Base-by-base conservation (phyloP, 192 early-diverging fungal genomes). In the Linnemannia hyalina region DNA sequence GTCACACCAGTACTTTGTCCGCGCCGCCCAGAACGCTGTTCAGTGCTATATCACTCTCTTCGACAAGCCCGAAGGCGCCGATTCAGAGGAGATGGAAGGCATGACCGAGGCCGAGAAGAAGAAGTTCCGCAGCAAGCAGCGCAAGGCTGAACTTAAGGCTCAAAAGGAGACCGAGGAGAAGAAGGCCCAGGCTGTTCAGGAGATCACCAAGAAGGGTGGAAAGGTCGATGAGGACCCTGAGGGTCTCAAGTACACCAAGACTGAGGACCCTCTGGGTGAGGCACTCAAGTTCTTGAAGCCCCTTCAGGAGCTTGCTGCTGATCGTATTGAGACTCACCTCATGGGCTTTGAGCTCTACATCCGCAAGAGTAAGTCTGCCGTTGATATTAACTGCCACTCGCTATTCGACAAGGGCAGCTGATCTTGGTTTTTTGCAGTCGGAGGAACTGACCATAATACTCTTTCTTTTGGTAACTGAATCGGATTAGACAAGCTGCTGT, bases 231-330 rank as follows among this genome's bases (percentile, higher is more conserved):
- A 91, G 18, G 95, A 97, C 82, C 94, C 95, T 15, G 91, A 94
- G 16, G 96, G 96, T 42, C 88, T 90, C 65, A 96, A 94, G 82
- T 92, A 88, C 78, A 72, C 93, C 35, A 89, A 94, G 69, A 92
- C 92, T 26, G 88, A 83, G 16, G 93, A 95, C 85, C 94, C 94
- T 68, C 88, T 98, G 32, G 93, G 87, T 3, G 95, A 95, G 38
- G 95, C 96, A 7, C 91, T 94, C 63, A 93, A 94, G 88, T 96
- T 97, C 63, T 88, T 97, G 60, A 91, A 94, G 77, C 93, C 93
- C 18, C 89, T 99, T 22, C 88, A 93, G 71, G 88, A 91, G 42
- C 70, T 94, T 77, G 84, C 91, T 35, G 84, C 92, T 22, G 81
- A 89, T 10, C 80, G 82, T 18, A 83, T 95, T 22, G 94, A 96